Base-by-base conservation (phyloP, 371 early-diverging fungal species). In the Syncephalastrum monosporum region DNA sequence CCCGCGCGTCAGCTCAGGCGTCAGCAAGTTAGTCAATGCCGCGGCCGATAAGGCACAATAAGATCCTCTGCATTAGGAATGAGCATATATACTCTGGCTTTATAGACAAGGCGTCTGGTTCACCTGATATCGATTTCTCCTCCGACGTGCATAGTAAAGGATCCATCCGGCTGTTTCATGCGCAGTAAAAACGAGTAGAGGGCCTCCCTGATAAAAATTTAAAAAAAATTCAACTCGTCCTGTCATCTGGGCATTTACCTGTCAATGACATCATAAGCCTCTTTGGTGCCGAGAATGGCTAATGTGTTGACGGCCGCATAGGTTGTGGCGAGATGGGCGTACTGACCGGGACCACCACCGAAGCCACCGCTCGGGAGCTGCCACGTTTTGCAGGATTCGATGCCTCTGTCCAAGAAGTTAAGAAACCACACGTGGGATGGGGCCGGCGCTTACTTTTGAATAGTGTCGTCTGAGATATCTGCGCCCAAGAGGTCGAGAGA, bases 71-170 rank as follows among this genome's bases (percentile, higher is more conserved):
- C 23, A 25, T 17, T 5, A 12, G 15, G 2, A 24, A 45, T 29
- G 29, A 29, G 29, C 27, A 4, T 21, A 21, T 2, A 21, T 3
- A 1, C 6, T 29, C 29, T 29, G 29, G 3, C 29, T 1, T 29
- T 29, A 29, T 6, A 29, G 3, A 0, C 29, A 29, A 6, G 7
- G 3, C 6, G 4, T 4, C 5, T 44, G 13, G 49, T 21, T 47
- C 64, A 71, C 71, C 94, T 77, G 42, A 95, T 88, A 72, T 99
- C 99, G 5, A 93, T 83, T 68, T 99, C 99, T 4, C 98, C 98
- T 16, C 88, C 95, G 3, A 84, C 72, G 65, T 92, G 90, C 93
- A 97, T 92, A 0, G 75, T 77, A 67, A 96, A 99, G 0, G 92
- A 90, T 1, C 98, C 98, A 76, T 94, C 92, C 0, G 85, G 71